A percentile compares a stretch with the other conserved stretches of the same genome.
phyloP scores from a whole-genome alignment of 768 basidiomycete genomes.

The Suillus paluster region DNA sequence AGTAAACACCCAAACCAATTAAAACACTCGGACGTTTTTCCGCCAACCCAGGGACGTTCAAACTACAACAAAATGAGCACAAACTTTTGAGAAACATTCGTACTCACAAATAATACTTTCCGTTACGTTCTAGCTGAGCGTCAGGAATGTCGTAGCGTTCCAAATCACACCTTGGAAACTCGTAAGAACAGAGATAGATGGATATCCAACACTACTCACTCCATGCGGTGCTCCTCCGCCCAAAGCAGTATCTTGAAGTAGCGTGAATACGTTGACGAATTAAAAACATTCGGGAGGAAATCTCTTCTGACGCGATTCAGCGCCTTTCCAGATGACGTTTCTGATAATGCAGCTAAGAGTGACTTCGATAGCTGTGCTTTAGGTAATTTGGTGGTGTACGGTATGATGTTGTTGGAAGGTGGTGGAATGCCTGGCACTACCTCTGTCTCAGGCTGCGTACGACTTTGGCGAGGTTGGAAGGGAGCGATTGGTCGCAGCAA shows the following conservation, averaged over 20 bases:
- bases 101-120: constrained; percentile 41
- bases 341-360: neutral
- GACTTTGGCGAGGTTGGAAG: constrained; percentile 36
- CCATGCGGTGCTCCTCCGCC: constrained; percentile 54
- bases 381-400: constrained; percentile 15
- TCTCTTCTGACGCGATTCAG: constrained; percentile 30
- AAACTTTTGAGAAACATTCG: neutral
- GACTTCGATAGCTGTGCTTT: constrained; percentile 5
- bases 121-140: constrained; percentile 20
- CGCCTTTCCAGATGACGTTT: constrained; percentile 16
- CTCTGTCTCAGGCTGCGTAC: constrained; percentile 18
- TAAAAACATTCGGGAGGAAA: constrained; percentile 42
- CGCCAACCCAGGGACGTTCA: constrained; percentile 57
- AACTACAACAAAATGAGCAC: constrained; percentile 32
- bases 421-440: constrained; percentile 27
- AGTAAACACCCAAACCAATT: constrained; percentile 52
- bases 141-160: constrained; percentile 41
- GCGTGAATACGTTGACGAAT: constrained; percentile 42
- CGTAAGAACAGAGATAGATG: constrained; percentile 2
- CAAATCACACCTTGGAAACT: constrained; percentile 39
- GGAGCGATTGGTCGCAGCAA: constrained; percentile 48
- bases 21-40: constrained; percentile 65
- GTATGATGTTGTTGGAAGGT: constrained; percentile 16
- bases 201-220: constrained; percentile 30
- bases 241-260: constrained; percentile 51